Evolutionary conservation across 148 eudicot genomes (phyloP).

Genomic region (Vaccinium darrowii): DNA sequence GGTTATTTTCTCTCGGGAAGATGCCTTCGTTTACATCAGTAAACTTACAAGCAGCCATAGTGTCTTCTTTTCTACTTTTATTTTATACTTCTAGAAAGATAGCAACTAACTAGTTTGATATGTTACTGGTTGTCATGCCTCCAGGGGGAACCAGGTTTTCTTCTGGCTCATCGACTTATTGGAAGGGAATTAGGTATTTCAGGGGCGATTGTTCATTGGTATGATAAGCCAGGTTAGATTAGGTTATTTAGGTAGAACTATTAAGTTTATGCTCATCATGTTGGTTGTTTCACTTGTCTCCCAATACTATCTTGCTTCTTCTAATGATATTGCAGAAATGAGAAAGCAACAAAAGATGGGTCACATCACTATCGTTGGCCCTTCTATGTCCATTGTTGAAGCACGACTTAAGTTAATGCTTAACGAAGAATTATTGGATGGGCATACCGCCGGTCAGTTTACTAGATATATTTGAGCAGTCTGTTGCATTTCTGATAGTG

Average conservation of each 20-base stretch:
- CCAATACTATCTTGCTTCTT: slow-evolving; percentile 5
- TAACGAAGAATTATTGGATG: slow-evolving; percentile 42
- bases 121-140: slow-evolving; percentile 6
- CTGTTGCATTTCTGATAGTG: not conserved
- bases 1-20: not conserved
- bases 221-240: slow-evolving; percentile 89
- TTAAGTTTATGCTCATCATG: not conserved
- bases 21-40: not conserved
- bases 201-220: slow-evolving; percentile 63
- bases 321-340: slow-evolving; percentile 55
- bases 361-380: slow-evolving; percentile 80
- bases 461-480: not conserved
- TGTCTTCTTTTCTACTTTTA: not conserved
- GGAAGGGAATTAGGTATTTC: slow-evolving; percentile 45
- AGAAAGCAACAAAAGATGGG: slow-evolving; percentile 94
- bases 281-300: not conserved
- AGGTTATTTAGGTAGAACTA: too few relatives aligned
- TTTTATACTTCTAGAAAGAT: not conserved
- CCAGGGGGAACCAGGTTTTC: slow-evolving; percentile 84
- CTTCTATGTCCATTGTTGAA: slow-evolving; percentile 68
- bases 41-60: not conserved
- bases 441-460: slow-evolving; percentile 41
- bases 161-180: slow-evolving; percentile 65
- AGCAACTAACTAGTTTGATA: not conserved
- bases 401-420: slow-evolving; percentile 57